These are phyloP conservation scores for Globisporangium mamillatum DNA, from an alignment of 352 stramenopile genomes.

Conservation along the genomic window DNA sequence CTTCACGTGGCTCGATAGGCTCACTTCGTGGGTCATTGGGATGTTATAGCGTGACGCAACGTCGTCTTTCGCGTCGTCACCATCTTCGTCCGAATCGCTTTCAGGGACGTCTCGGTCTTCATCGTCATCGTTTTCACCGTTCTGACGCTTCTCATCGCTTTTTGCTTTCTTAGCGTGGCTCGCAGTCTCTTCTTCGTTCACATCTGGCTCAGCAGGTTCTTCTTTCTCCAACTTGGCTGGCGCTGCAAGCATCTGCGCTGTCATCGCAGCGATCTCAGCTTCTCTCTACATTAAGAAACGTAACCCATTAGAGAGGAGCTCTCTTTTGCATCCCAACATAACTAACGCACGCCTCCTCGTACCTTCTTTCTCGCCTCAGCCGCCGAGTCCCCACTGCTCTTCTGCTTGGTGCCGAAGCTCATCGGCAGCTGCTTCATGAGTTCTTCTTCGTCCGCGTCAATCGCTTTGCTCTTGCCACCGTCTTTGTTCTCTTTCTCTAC, in stretches of 20 bases:
- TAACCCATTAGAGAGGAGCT: background rate
- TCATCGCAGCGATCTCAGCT: constrained; percentile 71
- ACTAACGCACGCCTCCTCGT: background rate
- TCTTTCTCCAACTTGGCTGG: constrained; percentile 20
- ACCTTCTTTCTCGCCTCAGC: constrained; percentile 40
- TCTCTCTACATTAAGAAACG: constrained; percentile 30
- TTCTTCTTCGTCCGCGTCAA: constrained; percentile 19
- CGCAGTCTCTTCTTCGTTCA: constrained; percentile 14
- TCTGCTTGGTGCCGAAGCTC: constrained; percentile 43
- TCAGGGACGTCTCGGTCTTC: constrained; percentile 7
- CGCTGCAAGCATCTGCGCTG: constrained; percentile 64
- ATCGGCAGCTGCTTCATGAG: constrained; percentile 40
- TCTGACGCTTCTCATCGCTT: background rate
- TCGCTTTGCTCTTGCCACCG: constrained; percentile 4
- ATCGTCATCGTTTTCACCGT: background rate
- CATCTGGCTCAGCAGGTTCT: background rate
- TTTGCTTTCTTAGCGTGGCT: constrained; percentile 30
- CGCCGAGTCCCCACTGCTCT: background rate
- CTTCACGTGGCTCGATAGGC: constrained; percentile 56
- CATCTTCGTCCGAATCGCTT: constrained; percentile 19
- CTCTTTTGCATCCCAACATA: background rate
- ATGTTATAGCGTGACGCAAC: constrained; percentile 65
- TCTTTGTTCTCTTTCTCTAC: constrained; percentile 9
- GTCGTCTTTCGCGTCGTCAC: constrained; percentile 42
- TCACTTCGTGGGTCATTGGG: constrained; percentile 69